These are phyloP conservation scores for Claviceps purpurea DNA, from an alignment of 2,329 filamentous ascomycete species.

Conservation along the genomic window DNA sequence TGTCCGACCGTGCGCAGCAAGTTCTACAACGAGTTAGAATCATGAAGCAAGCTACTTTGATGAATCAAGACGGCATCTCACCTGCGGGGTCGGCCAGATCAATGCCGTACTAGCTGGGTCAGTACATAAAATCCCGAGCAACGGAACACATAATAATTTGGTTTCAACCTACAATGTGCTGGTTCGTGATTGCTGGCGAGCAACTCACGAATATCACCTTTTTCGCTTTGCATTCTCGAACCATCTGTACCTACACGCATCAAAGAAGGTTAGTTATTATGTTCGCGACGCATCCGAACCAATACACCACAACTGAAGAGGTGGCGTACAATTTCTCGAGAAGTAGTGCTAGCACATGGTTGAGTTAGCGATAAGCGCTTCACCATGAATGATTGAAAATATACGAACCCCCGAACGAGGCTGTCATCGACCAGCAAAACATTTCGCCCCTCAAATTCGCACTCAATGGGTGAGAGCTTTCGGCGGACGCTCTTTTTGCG, in stretches of 20 bases:
- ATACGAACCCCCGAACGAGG: conserved; percentile 52
- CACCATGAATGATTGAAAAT: not conserved
- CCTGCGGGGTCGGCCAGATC: conserved; percentile 27
- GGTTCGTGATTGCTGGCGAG: conserved; percentile 68
- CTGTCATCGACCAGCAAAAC: conserved; percentile 82
- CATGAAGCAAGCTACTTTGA: conserved; percentile 1
- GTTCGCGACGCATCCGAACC: not conserved
- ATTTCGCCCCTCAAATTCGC: conserved; percentile 69
- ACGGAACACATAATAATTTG: not conserved
- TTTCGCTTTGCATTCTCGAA: conserved; percentile 66
- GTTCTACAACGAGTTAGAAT: conserved; percentile 14
- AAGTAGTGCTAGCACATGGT: conserved; percentile 4
- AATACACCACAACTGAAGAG: too few species aligned
- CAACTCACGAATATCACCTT: conserved; percentile 77
- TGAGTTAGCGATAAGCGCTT: not conserved
- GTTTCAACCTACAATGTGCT: conserved; percentile 61
- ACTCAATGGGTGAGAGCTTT: conserved; percentile 77
- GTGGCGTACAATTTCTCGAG: conserved; percentile 12
- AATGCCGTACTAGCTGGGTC: conserved; percentile 26
- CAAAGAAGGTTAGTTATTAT: not conserved
- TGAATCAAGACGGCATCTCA: not conserved
- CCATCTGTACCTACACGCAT: conserved; percentile 43
- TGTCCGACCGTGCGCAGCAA: conserved; percentile 28
- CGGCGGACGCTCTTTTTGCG: conserved; percentile 74
- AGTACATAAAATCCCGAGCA: not conserved